Percentiles rank a stretch among this genome's conserved stretches.
phyloP scores from a whole-genome alignment of 2,329 filamentous ascomycete species.

The Ceratocystis huliohia region DNA sequence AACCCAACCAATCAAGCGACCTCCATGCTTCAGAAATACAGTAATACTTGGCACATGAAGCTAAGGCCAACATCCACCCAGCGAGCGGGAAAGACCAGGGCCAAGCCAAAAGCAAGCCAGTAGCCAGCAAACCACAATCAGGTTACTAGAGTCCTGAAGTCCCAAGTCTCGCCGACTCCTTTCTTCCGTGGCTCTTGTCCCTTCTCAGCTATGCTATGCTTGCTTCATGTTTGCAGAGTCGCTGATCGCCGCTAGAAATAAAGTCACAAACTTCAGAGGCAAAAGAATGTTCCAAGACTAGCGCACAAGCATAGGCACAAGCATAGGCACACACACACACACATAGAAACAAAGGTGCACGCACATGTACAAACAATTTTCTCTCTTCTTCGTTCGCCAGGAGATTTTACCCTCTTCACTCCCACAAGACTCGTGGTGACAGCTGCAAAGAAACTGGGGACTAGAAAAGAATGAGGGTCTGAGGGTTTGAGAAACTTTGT shows the following conservation, averaged over 20 bases:
- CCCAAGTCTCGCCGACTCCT: neutral
- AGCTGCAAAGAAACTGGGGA: no score
- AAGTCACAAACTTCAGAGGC: neutral
- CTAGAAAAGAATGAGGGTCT: neutral
- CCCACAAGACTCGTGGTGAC: neutral
- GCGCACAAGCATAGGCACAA: neutral
- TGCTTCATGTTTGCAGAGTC: neutral
- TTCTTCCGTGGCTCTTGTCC: neutral
- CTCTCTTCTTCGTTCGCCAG: neutral
- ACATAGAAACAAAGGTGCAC: neutral
- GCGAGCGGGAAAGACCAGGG: neutral
- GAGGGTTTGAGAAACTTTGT: neutral
- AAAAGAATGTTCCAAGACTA: neutral
- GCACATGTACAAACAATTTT: neutral
- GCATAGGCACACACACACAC: neutral
- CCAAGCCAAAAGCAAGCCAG: neutral
- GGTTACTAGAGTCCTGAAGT: no score
- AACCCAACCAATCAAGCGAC: neutral
- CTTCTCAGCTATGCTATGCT: neutral
- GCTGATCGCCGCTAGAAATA: neutral
- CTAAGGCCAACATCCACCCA: neutral
- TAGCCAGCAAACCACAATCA: neutral
- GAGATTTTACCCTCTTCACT: neutral
- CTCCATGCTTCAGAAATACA: neutral
- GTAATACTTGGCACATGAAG: neutral